Conservation (phyloP, 352 stramenopile species). For the Pythium oligandrum region DNA sequence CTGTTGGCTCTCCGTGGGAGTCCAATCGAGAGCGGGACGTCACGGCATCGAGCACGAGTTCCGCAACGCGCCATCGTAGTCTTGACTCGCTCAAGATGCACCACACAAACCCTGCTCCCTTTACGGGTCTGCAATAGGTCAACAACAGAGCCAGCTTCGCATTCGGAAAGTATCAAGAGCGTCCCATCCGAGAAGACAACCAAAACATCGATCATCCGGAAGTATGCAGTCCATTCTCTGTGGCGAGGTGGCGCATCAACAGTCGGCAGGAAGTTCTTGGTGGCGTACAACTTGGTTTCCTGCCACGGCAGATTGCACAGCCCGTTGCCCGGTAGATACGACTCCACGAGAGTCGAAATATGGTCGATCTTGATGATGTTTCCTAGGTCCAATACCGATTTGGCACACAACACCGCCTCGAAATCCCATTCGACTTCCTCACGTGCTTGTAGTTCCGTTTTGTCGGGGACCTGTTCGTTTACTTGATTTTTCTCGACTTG, state of each 20-base stretch:
- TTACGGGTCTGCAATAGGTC: conserved; percentile 11
- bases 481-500: conserved; percentile 3
- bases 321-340: not conserved
- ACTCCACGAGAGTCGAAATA: not conserved
- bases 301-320: conserved; percentile 20
- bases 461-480: conserved; percentile 21
- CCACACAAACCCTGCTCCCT: too few relatives aligned
- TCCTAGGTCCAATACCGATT: not conserved
- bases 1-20: too few relatives aligned
- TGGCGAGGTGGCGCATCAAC: not conserved
- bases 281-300: conserved; percentile 24
- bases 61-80: too few relatives aligned
- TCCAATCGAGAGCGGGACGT: too few relatives aligned
- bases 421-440: conserved; percentile 23
- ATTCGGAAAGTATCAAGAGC: conserved; percentile 34
- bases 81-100: too few relatives aligned
- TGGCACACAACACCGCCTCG: not conserved
- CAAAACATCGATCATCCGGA: conserved; percentile 30
- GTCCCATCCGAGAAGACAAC: conserved; percentile 37
- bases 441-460: conserved; percentile 3
- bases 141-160: conserved; percentile 34
- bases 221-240: conserved; percentile 12
- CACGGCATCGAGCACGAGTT: too few relatives aligned
- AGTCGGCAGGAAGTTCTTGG: conserved; percentile 37
- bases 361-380: not conserved